Percentiles rank a stretch among this genome's conserved stretches.
Conservation (phyloP, 129 eudicot species). For the Dittrichia graveolens region DNA sequence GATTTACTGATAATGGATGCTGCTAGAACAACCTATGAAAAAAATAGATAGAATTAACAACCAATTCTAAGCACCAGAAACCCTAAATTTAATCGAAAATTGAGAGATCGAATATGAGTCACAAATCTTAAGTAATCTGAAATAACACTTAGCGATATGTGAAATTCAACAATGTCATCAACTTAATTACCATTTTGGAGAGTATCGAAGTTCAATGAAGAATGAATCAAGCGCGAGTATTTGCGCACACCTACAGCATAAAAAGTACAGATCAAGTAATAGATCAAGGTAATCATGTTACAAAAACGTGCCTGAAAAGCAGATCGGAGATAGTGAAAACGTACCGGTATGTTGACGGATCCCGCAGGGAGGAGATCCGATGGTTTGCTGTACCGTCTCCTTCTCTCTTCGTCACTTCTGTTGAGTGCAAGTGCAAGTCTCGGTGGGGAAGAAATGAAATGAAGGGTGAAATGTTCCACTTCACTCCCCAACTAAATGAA, state of each 20-base stretch:
- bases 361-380: conserved; percentile 26
- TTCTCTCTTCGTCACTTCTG: not conserved
- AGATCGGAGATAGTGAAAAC: conserved; percentile 11
- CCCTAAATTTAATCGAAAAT: conserved; percentile 8
- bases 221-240: conserved; percentile 18
- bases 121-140: conserved; percentile 2
- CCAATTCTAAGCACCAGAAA: conserved; percentile 21
- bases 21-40: conserved; percentile 83
- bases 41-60: conserved; percentile 15
- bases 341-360: conserved; percentile 12
- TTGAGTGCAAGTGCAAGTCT: conserved; percentile 1
- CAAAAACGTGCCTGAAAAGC: not conserved
- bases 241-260: conserved; percentile 20
- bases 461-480: conserved; percentile 1
- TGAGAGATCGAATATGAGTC: conserved; percentile 15
- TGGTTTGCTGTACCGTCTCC: conserved; percentile 18
- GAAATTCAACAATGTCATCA: conserved; percentile 20
- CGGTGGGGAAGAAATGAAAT: not conserved
- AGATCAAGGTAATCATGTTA: not conserved
- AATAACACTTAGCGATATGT: not conserved
- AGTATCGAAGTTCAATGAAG: conserved; percentile 28
- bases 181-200: conserved; percentile 32
- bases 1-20: conserved; percentile 88
- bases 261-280: conserved; percentile 11
- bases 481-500: not conserved